A percentile compares a stretch with the other conserved stretches of the same genome.
These are phyloP conservation scores for Trichomonascaceae sp. DNA, from an alignment of 1,139 yeast genomes.

Conservation along the genomic window DNA sequence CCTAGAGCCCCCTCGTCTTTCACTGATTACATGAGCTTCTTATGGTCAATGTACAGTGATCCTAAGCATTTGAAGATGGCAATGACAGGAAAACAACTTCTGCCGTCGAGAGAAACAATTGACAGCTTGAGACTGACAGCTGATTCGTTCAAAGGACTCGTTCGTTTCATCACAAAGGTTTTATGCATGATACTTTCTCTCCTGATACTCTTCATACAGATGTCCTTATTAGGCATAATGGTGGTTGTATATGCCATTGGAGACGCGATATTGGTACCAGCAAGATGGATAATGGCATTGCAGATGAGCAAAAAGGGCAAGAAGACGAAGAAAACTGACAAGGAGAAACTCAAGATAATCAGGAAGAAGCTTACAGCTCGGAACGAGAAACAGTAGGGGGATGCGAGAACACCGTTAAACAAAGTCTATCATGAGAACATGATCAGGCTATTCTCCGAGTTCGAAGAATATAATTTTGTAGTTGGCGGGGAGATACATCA, in stretches of 20 bases:
- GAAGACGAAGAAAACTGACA: conserved; percentile 25
- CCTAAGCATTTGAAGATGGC: conserved; percentile 20
- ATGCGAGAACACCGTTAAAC: no score
- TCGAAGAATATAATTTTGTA: no score
- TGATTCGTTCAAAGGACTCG: conserved; percentile 2
- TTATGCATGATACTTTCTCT: conserved; percentile 20
- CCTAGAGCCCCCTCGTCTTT: not conserved
- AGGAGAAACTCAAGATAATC: conserved; percentile 6
- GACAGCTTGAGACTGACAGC: conserved; percentile 13
- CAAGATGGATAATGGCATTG: conserved; percentile 3
- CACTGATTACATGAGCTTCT: conserved; percentile 16
- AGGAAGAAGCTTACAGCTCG: not conserved
- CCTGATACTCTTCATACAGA: conserved; percentile 21
- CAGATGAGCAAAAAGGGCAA: conserved; percentile 26
- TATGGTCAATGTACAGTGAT: conserved; percentile 24
- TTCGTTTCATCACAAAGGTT: conserved; percentile 10
- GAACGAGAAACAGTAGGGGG: not conserved
- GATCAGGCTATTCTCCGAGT: no score
- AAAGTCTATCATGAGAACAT: no score
- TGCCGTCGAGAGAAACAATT: conserved; percentile 26
- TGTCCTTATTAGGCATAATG: conserved; percentile 25
- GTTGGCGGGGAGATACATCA: no score
- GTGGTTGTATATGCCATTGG: conserved; percentile 26
- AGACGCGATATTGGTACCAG: conserved; percentile 22
- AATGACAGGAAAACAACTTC: conserved; percentile 9